phyloP scores from a whole-genome alignment of 805 yeast genomes.

The Pichia exigua region DNA sequence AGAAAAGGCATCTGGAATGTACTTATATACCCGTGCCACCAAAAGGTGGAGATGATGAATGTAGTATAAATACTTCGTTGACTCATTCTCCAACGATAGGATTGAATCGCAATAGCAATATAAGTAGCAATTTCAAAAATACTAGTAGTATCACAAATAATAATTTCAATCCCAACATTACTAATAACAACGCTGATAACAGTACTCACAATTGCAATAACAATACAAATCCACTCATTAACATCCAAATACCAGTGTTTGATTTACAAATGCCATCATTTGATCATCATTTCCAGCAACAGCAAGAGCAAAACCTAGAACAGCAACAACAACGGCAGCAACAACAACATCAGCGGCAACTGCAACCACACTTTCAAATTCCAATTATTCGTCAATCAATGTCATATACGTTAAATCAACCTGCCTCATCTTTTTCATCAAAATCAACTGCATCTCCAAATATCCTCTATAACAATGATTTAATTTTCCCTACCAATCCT shows the following conservation, averaged over 20 bases:
- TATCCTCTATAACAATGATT: neutral
- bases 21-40: slow-evolving; percentile 4
- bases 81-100: no score
- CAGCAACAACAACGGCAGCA: neutral
- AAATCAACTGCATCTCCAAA: no score
- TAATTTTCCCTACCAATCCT: no score
- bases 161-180: no score
- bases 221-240: neutral
- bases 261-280: neutral
- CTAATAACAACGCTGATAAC: no score
- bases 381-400: neutral
- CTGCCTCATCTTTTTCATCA: neutral
- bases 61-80: neutral
- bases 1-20: slow-evolving; percentile 11
- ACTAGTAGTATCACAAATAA: no score
- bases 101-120: neutral
- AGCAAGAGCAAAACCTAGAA: no score
- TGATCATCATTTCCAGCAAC: neutral
- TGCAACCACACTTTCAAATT: neutral
- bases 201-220: neutral
- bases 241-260: neutral
- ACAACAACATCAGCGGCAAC: neutral
- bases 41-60: neutral
- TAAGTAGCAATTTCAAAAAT: no score
- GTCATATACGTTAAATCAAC: neutral